A percentile compares a stretch with the other conserved stretches of the same genome.
Evolutionary conservation across 768 basidiomycete species (phyloP).

Genomic region (Phylloporus arenicola): DNA sequence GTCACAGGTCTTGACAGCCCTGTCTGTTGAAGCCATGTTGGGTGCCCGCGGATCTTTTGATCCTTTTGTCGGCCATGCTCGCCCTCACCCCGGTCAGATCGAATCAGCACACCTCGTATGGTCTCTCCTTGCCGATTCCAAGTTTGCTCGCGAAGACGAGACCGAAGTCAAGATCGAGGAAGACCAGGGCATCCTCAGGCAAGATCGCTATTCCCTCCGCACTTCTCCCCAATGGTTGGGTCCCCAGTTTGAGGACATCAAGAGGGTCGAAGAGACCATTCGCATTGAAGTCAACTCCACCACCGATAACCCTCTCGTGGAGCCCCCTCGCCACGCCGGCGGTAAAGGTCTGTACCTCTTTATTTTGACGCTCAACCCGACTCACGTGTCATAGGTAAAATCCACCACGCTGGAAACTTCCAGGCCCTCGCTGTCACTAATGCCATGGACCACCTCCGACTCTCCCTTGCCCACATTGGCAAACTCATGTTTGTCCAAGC

Average conservation of each 20-base stretch:
- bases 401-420: constrained; percentile 87
- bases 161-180: constrained; percentile 69
- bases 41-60: constrained; percentile 70
- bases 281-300: constrained; percentile 81
- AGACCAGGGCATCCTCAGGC: constrained; percentile 68
- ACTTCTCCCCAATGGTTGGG: constrained; percentile 83
- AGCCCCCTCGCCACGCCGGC: constrained; percentile 63
- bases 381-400: constrained; percentile 32
- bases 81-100: constrained; percentile 84
- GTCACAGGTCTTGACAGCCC: constrained; percentile 64
- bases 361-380: background rate
- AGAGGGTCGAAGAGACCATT: constrained; percentile 57
- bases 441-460: constrained; percentile 82
- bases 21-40: constrained; percentile 78
- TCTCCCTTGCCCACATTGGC: constrained; percentile 64
- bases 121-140: constrained; percentile 62
- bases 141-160: constrained; percentile 62
- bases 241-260: constrained; percentile 77
- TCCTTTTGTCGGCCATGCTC: constrained; percentile 68
- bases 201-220: constrained; percentile 65
- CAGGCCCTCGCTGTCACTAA: constrained; percentile 84
- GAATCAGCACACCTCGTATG: constrained; percentile 68
- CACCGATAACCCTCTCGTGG: constrained; percentile 84
- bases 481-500: constrained; percentile 64
- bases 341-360: constrained; percentile 13